phyloP scores from a whole-genome alignment of 176 grass and related monocot genomes.

The Zoysia japonica region DNA sequence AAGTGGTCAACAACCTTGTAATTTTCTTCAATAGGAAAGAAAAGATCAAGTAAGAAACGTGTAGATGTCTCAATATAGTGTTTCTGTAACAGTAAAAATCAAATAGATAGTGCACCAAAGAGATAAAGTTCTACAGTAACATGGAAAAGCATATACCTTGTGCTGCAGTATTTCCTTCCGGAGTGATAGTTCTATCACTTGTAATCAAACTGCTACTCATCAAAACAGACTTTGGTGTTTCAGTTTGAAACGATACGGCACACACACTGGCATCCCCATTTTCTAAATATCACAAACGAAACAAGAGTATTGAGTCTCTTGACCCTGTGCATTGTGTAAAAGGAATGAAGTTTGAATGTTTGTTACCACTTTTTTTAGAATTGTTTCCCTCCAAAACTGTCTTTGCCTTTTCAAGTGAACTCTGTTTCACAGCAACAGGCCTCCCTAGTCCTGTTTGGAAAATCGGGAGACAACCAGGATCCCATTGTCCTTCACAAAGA shows the following conservation, averaged over 20 bases:
- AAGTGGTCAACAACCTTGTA: slow-evolving; percentile 15
- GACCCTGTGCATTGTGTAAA: slow-evolving; percentile 29
- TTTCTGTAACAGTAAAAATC: slow-evolving; percentile 2
- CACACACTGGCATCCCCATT: slow-evolving; percentile 27
- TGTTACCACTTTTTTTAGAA: slow-evolving; percentile 34
- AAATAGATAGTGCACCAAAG: slow-evolving; percentile 23
- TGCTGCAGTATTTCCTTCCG: slow-evolving; percentile 27
- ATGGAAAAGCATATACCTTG: slow-evolving; percentile 41
- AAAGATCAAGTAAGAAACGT: slow-evolving; percentile 26
- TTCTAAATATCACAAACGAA: slow-evolving; percentile 41
- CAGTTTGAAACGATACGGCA: slow-evolving; percentile 46
- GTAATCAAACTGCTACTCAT: slow-evolving; percentile 38
- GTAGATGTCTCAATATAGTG: slow-evolving; percentile 20
- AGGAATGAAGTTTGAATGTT: neutral
- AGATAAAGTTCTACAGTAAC: slow-evolving; percentile 30
- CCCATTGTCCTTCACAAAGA: slow-evolving; percentile 40
- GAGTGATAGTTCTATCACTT: slow-evolving; percentile 49
- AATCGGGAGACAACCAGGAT: slow-evolving; percentile 47
- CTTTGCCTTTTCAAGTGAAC: slow-evolving; percentile 66
- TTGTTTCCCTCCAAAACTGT: slow-evolving; percentile 42
- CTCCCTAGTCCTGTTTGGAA: slow-evolving; percentile 68
- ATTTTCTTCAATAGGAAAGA: slow-evolving; percentile 36
- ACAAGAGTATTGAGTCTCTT: neutral
- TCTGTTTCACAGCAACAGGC: slow-evolving; percentile 47
- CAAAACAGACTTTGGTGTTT: slow-evolving; percentile 58